Conservation (phyloP, 169 alveolate species). For the Cryptosporidium felis region DNA sequence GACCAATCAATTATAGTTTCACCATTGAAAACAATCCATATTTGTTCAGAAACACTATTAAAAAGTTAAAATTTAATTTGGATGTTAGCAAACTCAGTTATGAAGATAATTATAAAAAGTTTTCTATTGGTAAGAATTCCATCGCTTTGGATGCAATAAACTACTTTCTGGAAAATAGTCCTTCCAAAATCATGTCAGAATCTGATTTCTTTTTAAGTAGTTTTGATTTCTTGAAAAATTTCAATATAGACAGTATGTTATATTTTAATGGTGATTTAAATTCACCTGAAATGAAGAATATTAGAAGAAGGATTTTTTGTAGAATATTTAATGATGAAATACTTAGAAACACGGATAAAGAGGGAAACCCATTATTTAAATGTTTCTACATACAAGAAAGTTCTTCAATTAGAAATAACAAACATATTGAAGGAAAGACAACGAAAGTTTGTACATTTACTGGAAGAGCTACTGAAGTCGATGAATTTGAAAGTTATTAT, state of each 20-base stretch:
- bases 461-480: constrained; percentile 1
- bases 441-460: constrained; percentile 1
- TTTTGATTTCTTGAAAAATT: neutral
- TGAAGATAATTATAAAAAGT: no score
- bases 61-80: neutral
- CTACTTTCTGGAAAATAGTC: neutral
- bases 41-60: constrained; percentile 7
- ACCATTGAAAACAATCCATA: constrained; percentile 7
- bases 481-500: neutral
- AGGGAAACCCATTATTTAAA: constrained; percentile 25
- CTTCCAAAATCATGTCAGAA: neutral
- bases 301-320: constrained; percentile 53
- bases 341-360: neutral
- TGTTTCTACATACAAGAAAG: neutral
- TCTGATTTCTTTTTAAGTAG: constrained; percentile 3
- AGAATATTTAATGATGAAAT: constrained; percentile 2
- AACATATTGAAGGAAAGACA: constrained; percentile 44
- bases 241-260: constrained; percentile 22
- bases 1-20: neutral
- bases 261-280: constrained; percentile 9
- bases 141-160: constrained; percentile 26
- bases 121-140: neutral
- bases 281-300: neutral
- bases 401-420: neutral
- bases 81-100: no score